A percentile compares a stretch with the other conserved stretches of the same genome.
Conservation (phyloP, 1,139 yeast species). For the Zygosaccharomyces sapae region DNA sequence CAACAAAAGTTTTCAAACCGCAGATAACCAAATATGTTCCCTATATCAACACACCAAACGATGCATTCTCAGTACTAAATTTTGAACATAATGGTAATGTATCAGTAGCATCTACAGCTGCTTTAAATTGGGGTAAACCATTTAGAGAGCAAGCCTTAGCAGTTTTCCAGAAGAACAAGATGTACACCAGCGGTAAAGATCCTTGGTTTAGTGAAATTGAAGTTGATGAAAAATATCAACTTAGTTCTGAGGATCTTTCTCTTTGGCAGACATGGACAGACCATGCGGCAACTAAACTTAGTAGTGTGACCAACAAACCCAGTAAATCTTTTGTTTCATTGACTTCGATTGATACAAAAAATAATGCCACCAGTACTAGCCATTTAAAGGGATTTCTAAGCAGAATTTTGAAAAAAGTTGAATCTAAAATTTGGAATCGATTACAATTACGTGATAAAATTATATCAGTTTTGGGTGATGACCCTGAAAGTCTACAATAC, state of each 20-base stretch:
- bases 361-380: background rate
- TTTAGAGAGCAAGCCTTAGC: slow-evolving; percentile 11
- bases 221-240: slow-evolving; percentile 20
- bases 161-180: slow-evolving; percentile 3
- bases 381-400: slow-evolving; percentile 2
- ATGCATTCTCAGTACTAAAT: slow-evolving; percentile 5
- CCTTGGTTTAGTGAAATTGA: slow-evolving; percentile 26
- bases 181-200: slow-evolving; percentile 3
- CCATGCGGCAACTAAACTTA: slow-evolving; percentile 4
- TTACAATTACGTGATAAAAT: slow-evolving; percentile 11
- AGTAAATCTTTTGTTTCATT: slow-evolving; percentile 6
- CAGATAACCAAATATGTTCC: slow-evolving; percentile 51
- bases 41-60: slow-evolving; percentile 49
- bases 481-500: slow-evolving; percentile 2
- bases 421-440: slow-evolving; percentile 9
- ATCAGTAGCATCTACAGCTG: background rate
- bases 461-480: slow-evolving; percentile 8
- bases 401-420: slow-evolving; percentile 6
- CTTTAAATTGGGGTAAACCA: slow-evolving; percentile 9
- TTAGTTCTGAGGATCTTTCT: slow-evolving; percentile 8
- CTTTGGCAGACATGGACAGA: slow-evolving; percentile 4
- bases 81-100: background rate
- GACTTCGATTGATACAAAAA: background rate
- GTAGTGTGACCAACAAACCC: slow-evolving; percentile 1
- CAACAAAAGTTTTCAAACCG: slow-evolving; percentile 9